Evolutionary conservation across 805 yeast species (phyloP), one percentile per base, ranked within the genome.

Genomic region (Cyberlindnera mrakii): DNA sequence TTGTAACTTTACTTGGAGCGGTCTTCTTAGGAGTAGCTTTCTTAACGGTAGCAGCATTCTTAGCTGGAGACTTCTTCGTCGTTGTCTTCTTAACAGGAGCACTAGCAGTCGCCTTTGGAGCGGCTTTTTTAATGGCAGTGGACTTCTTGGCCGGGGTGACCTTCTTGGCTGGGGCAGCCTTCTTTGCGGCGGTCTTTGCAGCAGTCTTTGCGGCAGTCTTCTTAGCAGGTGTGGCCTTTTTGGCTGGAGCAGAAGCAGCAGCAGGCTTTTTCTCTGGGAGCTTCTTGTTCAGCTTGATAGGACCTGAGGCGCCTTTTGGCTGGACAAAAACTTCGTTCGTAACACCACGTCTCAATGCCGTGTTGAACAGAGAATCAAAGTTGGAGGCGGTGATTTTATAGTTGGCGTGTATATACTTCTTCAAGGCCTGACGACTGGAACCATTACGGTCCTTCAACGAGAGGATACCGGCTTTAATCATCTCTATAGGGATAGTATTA

Each of bases 281-380:
- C 39, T 46, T 47, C 62, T 59, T 55, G 62, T 60, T 57, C 58
- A 83, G 63, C 66, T 86, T 85, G 51, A 86, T 77, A 37, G 95
- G 86, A 39, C 95, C 96, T 11, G 95, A 80, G 16, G 96, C 82
- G 38, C 96, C 96, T 68, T 87, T 86, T 61, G 95, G 95, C 67
- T 85, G 95, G 37, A 74, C 62, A 52, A 87, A 85, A 41, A 77
- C 83, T 38, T 85, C 91, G n/a, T 78, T 62, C 48, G 75, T 78
- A 47, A 88, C 91, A 52, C 95, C 95, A 62, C 78, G 82, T 70
- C 82, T 81, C 57, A 87, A 70, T 20, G 96, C 93, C 39, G 73
- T 53, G 51, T 87, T 87, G 72, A 88, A 84, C 57, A 79, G 76
- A 39, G 80, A 65, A 62, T 86, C 95, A 59, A 87, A 87, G 62